A percentile compares a stretch with the other conserved stretches of the same genome.
Evolutionary conservation across 345 rosid genomes (phyloP).

Genomic region (Citrus cavaleriei): DNA sequence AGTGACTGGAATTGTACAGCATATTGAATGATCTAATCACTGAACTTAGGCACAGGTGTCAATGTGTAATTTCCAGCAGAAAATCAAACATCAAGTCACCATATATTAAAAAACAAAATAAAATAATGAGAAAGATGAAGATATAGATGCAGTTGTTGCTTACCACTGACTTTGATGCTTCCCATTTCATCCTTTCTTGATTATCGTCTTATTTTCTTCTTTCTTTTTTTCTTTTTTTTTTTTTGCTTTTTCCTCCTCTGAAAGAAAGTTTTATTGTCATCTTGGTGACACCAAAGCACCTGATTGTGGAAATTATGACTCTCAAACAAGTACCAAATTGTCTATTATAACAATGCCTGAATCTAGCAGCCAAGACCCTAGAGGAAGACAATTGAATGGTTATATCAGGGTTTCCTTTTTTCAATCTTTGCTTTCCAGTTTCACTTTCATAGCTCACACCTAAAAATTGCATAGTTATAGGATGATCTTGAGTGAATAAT

Average conservation of each 20-base stretch:
- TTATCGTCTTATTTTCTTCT: background rate
- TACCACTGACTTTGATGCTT: background rate
- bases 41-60: background rate
- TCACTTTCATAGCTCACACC: constrained; percentile 1
- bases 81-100: background rate
- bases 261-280: background rate
- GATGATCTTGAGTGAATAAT: background rate
- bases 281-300: background rate
- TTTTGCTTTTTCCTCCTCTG: background rate
- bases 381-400: background rate
- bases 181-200: background rate
- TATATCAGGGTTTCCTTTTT: constrained; percentile 4
- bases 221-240: background rate
- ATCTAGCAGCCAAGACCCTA: background rate
- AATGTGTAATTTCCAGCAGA: background rate
- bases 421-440: constrained; percentile 13
- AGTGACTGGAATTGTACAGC: background rate
- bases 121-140: background rate
- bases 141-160: background rate
- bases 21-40: background rate
- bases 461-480: background rate
- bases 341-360: background rate
- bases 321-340: background rate
- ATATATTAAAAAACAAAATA: background rate
- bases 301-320: background rate